These are phyloP conservation scores for Venturia nashicola DNA, from an alignment of 2,329 filamentous ascomycete species.

Conservation along the genomic window DNA sequence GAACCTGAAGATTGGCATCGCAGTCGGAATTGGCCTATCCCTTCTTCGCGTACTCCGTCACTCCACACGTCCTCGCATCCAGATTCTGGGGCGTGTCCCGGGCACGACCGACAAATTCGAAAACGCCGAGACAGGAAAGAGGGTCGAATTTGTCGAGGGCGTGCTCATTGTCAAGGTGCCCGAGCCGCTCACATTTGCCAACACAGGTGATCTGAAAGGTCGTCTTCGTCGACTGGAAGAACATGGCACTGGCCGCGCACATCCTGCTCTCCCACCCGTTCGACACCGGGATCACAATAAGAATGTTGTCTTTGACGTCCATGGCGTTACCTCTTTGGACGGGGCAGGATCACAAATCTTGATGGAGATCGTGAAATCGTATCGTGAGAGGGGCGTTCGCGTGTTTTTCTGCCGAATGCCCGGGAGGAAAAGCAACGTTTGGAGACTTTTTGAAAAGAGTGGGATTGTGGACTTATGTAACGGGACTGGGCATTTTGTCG, in stretches of 20 bases:
- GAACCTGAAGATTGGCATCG: slow-evolving; percentile 86
- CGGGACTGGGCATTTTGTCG: slow-evolving; percentile 65
- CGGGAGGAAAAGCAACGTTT: slow-evolving; percentile 43
- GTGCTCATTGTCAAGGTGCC: slow-evolving; percentile 96
- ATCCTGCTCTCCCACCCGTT: slow-evolving; percentile 75
- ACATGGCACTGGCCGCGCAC: slow-evolving; percentile 74
- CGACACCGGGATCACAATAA: slow-evolving; percentile 69
- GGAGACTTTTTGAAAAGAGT: slow-evolving; percentile 59
- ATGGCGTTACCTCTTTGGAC: slow-evolving; percentile 91
- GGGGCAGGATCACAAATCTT: slow-evolving; percentile 88
- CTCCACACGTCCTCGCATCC: slow-evolving; percentile 82
- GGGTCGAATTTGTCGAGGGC: slow-evolving; percentile 79
- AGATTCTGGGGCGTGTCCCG: slow-evolving; percentile 83
- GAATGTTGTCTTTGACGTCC: slow-evolving; percentile 93
- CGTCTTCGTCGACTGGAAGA: slow-evolving; percentile 73
- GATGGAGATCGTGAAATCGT: slow-evolving; percentile 72
- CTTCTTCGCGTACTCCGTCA: slow-evolving; percentile 82
- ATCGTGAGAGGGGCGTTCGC: slow-evolving; percentile 62
- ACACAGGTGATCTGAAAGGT: slow-evolving; percentile 83
- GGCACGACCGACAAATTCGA: slow-evolving; percentile 68
- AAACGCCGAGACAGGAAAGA: slow-evolving; percentile 65
- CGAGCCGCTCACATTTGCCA: slow-evolving; percentile 91
- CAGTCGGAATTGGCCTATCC: slow-evolving; percentile 83
- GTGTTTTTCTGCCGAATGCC: slow-evolving; percentile 61
- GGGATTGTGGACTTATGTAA: slow-evolving; percentile 80